Conservation (phyloP, 1,284 basidiomycete genomes). For the Tilletia caries region DNA sequence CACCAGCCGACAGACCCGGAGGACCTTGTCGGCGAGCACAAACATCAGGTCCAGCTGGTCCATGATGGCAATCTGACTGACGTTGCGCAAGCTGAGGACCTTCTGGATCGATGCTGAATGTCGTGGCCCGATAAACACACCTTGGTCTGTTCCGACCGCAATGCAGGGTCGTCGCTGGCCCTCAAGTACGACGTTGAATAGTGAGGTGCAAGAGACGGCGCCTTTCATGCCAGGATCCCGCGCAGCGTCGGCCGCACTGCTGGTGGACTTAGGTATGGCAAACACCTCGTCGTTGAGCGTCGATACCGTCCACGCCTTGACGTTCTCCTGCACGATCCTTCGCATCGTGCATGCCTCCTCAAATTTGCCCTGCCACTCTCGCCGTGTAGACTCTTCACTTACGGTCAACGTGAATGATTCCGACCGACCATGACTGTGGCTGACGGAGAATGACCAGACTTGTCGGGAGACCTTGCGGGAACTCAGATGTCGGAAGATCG, state of each 20-base stretch:
- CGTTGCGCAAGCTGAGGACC: conserved; percentile 81
- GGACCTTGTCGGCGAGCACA: conserved; percentile 80
- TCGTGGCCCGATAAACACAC: conserved; percentile 92
- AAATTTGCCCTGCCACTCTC: conserved; percentile 83
- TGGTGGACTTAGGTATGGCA: conserved; percentile 28
- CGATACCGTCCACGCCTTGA: conserved; percentile 64
- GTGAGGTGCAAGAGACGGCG: conserved; percentile 86
- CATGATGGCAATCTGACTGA: conserved; percentile 89
- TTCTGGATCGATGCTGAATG: conserved; percentile 81
- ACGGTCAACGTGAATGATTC: conserved; percentile 68
- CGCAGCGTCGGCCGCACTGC: conserved; percentile 63
- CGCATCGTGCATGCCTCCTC: conserved; percentile 81
- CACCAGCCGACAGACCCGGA: conserved; percentile 76
- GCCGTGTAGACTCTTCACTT: conserved; percentile 69
- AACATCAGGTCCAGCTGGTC: conserved; percentile 94
- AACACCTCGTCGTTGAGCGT: conserved; percentile 52
- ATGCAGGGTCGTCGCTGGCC: conserved; percentile 77
- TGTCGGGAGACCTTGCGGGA: conserved; percentile 39
- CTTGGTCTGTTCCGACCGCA: conserved; percentile 89
- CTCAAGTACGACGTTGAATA: conserved; percentile 59
- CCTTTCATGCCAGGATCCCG: conserved; percentile 83
- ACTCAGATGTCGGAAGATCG: conserved; percentile 41
- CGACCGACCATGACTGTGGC: conserved; percentile 37
- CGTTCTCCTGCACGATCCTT: conserved; percentile 80
- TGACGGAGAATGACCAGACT: conserved; percentile 47